Base-by-base conservation (phyloP, 805 yeast genomes). In the Tetrapisispora nanseiensis region DNA sequence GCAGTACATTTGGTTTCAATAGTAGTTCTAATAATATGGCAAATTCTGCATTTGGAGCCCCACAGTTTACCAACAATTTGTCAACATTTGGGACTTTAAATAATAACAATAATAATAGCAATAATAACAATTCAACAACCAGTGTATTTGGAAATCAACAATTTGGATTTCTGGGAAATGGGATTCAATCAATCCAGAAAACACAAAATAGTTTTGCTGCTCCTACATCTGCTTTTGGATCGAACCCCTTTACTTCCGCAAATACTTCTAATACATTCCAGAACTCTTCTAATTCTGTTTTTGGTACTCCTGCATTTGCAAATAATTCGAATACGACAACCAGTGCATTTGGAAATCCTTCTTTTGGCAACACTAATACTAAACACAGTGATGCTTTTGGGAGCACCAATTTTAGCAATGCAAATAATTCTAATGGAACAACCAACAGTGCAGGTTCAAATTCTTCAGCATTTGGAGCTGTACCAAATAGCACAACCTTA, bases 91-190 rank as follows among this genome's bases (percentile, higher is more conserved):
- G 46, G n/a, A n/a, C n/a, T n/a, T n/a, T n/a, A n/a, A n/a, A n/a
- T 11, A 43, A 37, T 27, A 37, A 38, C 35, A 38, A 39, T 34
- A 31, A 31, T 39, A 39, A 36, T 43, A 32, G n/a, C 22, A 33
- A 19, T 27, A 29, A 20, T 33, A 33, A 33, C 21, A 15, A 15
- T 15, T 12, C 8, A 20, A 26, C 37, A 34, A 18, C n/a, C 24
- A 36, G 42, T 21, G 49, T 56, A 3, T 59, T 57, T 54, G 61
- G 61, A 11, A 28, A 52, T 4, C 40, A 51, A 15, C 33, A 53
- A 18, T 48, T 52, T 45, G 55, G 57, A 11, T 4, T 34, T 20
- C 1, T 29, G 13, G 26, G 10, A 8, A 26, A 26, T 18, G 11
- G 16, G 6, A 10, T 24, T 11, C n/a, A n/a, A n/a, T n/a, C n/a